Evolutionary conservation across 306 rosid genomes (phyloP).

Genomic region (Rosa persica): DNA sequence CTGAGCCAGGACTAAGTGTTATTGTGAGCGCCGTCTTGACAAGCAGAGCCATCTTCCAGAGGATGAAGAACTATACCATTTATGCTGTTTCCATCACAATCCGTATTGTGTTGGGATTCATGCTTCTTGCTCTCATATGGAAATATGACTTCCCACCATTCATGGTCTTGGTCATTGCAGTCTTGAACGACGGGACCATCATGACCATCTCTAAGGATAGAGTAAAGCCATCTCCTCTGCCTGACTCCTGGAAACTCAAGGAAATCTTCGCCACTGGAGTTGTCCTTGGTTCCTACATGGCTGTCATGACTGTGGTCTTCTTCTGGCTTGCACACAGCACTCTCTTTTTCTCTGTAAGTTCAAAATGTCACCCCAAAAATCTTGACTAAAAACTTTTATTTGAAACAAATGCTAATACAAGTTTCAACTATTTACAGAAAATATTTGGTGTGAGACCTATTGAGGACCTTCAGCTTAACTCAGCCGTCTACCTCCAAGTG

Average conservation of each 20-base stretch:
- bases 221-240: constrained; percentile 92
- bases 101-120: constrained; percentile 86
- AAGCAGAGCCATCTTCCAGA: constrained; percentile 92
- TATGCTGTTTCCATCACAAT: constrained; percentile 95
- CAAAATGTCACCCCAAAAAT: not conserved
- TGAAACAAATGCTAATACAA: not conserved
- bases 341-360: constrained; percentile 58
- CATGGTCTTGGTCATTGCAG: constrained; percentile 84
- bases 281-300: constrained; percentile 88
- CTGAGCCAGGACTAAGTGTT: constrained; percentile 89
- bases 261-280: constrained; percentile 84
- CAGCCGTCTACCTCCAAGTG: constrained; percentile 93
- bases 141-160: constrained; percentile 87
- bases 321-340: constrained; percentile 64
- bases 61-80: constrained; percentile 95
- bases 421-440: constrained; percentile 23
- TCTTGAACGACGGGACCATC: constrained; percentile 89
- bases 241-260: constrained; percentile 93
- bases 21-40: constrained; percentile 85
- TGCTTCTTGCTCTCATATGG: constrained; percentile 84
- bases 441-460: constrained; percentile 50
- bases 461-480: constrained; percentile 49
- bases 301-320: constrained; percentile 74
- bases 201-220: constrained; percentile 96
- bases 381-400: not conserved